A percentile compares a stretch with the other conserved stretches of the same genome.
Conservation (phyloP, 2,329 filamentous ascomycete species). For the Malbranchea zuffiana region DNA sequence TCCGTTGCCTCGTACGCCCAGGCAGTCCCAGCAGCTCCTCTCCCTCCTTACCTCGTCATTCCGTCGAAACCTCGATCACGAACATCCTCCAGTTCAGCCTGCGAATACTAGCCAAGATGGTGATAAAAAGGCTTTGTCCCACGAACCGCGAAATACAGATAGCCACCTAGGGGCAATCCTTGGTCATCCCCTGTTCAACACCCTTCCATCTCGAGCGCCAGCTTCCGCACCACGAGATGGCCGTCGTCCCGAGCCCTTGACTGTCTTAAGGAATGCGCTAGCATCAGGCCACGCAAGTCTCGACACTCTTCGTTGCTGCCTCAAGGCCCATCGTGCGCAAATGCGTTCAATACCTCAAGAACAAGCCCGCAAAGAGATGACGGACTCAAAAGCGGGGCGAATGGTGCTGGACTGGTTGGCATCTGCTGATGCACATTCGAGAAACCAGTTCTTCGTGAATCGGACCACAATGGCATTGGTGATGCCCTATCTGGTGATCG, state of each 20-base stretch:
- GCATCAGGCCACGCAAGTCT: constrained; percentile 28
- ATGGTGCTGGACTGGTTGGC: constrained; percentile 32
- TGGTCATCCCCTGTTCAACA: constrained; percentile 33
- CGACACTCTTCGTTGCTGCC: constrained; percentile 20
- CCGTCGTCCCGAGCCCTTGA: constrained; percentile 22
- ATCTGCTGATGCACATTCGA: constrained; percentile 26
- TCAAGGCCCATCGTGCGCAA: constrained; percentile 26
- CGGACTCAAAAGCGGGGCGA: constrained; percentile 24
- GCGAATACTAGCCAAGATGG: too few relatives aligned
- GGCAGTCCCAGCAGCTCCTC: constrained; percentile 50
- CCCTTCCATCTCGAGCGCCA: constrained; percentile 20
- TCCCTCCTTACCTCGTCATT: constrained; percentile 53
- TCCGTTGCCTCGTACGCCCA: constrained; percentile 42
- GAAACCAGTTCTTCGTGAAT: constrained; percentile 25
- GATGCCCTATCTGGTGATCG: constrained; percentile 32
- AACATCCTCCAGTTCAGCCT: constrained; percentile 37
- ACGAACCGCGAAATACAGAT: constrained; percentile 20
- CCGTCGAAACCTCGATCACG: constrained; percentile 49
- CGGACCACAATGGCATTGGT: constrained; percentile 18
- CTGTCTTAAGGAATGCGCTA: constrained; percentile 27
- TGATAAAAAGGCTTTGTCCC: too few relatives aligned
- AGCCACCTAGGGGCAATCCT: constrained; percentile 30
- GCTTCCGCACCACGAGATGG: neutral
- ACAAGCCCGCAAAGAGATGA: constrained; percentile 23
- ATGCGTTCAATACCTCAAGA: constrained; percentile 9